phyloP scores from a whole-genome alignment of 164 flowering plant genomes.

The Vitis rotundifolia region DNA sequence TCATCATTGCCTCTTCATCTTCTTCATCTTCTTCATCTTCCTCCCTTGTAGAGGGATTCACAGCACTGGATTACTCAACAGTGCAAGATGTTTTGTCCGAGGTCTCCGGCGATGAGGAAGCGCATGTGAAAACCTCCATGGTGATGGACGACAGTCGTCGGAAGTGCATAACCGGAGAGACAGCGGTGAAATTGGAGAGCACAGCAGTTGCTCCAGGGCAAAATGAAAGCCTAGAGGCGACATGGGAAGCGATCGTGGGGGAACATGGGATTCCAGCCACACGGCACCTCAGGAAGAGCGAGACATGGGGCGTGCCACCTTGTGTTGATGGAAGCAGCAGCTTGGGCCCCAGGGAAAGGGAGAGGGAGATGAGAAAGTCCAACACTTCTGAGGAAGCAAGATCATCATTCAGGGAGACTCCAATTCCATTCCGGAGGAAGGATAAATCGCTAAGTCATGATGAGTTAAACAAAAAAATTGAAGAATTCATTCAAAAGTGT shows the following conservation, averaged over 20 bases:
- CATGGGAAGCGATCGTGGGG: constrained; percentile 36
- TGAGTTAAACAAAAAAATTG: constrained; percentile 35
- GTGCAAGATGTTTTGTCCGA: neutral
- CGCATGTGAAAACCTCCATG: too few species aligned
- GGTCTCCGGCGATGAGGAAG: neutral
- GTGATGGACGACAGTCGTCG: too few species aligned
- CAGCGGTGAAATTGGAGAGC: neutral
- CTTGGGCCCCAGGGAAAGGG: constrained; percentile 6
- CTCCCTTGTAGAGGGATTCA: neutral
- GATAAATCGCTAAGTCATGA: constrained; percentile 32
- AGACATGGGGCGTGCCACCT: constrained; percentile 24
- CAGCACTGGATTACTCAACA: neutral
- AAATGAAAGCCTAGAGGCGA: constrained; percentile 25
- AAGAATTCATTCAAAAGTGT: constrained; percentile 40
- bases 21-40: constrained; percentile 17
- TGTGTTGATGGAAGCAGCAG: neutral
- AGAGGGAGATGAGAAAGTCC: constrained; percentile 31
- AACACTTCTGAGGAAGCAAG: constrained; percentile 18
- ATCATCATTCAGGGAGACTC: too few species aligned
- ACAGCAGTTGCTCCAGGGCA: neutral
- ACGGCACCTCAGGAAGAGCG: constrained; percentile 31
- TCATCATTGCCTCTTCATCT: constrained; percentile 24
- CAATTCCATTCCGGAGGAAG: constrained; percentile 12
- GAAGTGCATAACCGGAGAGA: too few species aligned
- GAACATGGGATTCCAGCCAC: constrained; percentile 12